Evolutionary conservation across 148 eudicot genomes (phyloP).

Genomic region (Silene conica): DNA sequence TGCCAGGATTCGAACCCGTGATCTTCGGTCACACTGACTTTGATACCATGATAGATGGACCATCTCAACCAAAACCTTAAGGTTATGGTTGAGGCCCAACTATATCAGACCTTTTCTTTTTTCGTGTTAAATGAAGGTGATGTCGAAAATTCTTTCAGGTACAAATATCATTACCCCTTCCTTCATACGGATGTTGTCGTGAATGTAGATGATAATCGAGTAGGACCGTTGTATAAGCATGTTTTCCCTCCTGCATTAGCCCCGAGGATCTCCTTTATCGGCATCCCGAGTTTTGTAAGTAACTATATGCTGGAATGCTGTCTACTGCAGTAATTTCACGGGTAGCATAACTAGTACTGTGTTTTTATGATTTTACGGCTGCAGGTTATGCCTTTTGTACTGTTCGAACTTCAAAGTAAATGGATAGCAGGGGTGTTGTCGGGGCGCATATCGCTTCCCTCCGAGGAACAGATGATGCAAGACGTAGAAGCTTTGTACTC

Average conservation of each 20-base stretch:
- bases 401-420: conserved; percentile 67
- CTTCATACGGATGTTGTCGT: conserved; percentile 48
- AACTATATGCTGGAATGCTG: no score
- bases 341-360: neutral
- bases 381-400: conserved; percentile 52
- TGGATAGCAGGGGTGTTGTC: conserved; percentile 86
- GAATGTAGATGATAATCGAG: conserved; percentile 75
- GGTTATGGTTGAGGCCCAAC: no score
- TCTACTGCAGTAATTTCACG: no score
- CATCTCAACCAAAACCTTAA: no score
- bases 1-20: no score
- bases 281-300: conserved; percentile 67
- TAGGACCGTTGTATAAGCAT: conserved; percentile 87
- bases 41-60: no score
- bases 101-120: no score
- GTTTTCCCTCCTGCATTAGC: conserved; percentile 81
- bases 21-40: no score
- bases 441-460: conserved; percentile 57
- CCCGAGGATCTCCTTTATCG: conserved; percentile 84
- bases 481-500: conserved; percentile 62
- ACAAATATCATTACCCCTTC: conserved; percentile 77
- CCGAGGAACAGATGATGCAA: conserved; percentile 58
- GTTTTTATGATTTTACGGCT: neutral
- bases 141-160: conserved; percentile 42
- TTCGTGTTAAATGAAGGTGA: no score